Conservation (phyloP, 2,329 filamentous ascomycete species). For the Verticillium albo-atrum region DNA sequence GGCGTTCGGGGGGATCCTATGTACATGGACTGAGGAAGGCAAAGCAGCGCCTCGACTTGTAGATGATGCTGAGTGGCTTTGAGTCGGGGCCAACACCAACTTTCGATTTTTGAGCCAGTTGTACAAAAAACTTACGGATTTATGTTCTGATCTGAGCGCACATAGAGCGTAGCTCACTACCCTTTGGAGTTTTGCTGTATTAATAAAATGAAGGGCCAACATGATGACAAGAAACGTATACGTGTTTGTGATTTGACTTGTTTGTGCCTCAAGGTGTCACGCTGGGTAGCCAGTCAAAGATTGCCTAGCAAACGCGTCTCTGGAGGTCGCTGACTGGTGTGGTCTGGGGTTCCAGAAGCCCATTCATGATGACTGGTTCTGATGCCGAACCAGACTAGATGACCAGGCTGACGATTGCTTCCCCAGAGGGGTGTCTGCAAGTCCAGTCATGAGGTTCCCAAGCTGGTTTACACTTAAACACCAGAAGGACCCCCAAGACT, state of each 20-base stretch:
- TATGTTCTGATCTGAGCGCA: slow-evolving; percentile 2
- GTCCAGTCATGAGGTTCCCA: not conserved
- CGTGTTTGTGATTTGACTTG: not conserved
- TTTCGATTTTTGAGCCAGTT: not conserved
- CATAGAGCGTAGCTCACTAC: not conserved
- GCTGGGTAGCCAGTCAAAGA: not conserved
- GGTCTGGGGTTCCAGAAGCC: not conserved
- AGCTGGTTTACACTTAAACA: too few species aligned
- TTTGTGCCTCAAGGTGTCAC: not conserved
- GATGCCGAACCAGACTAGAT: too few species aligned
- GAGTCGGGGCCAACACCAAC: not conserved
- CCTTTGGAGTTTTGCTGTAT: not conserved
- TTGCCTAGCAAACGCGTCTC: too few species aligned
- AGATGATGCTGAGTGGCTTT: not conserved
- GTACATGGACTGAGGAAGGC: slow-evolving; percentile 42
- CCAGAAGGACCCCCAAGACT: too few species aligned
- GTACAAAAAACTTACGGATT: not conserved
- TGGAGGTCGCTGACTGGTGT: too few species aligned
- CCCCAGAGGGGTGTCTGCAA: not conserved
- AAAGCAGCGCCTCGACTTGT: not conserved
- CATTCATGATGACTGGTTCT: not conserved
- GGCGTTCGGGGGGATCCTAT: slow-evolving; percentile 43
- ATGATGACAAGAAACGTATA: not conserved
- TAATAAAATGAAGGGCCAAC: not conserved
- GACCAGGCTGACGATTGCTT: too few species aligned